Conservation (phyloP, 2,329 filamentous ascomycete species). For the Aschersonia sp. region DNA sequence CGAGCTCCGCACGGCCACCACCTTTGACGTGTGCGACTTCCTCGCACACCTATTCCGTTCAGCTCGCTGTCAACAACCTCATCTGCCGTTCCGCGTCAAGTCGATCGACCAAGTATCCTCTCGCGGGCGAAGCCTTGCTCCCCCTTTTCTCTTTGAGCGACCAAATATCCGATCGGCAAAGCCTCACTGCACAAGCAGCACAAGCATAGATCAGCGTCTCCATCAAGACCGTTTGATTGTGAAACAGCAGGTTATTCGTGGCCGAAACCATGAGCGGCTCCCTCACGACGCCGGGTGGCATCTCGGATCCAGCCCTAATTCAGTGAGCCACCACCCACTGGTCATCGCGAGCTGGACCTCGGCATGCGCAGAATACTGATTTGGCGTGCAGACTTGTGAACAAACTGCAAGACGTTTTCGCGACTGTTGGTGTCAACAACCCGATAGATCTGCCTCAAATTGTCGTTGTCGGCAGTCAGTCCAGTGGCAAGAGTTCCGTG, state of each 20-base stretch:
- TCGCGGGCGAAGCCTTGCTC: not conserved
- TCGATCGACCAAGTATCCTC: not conserved
- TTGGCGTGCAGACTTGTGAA: conserved; percentile 59
- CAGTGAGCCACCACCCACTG: conserved; percentile 27
- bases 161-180: not conserved
- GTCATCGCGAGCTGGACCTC: not conserved
- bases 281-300: conserved; percentile 37
- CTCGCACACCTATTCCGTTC: too few relatives aligned
- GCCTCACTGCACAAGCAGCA: not conserved
- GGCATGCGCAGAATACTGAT: not conserved
- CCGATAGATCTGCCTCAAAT: conserved; percentile 98
- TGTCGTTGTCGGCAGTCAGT: conserved; percentile 94
- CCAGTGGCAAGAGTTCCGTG: conserved; percentile 97
- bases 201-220: too few relatives aligned
- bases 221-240: not conserved
- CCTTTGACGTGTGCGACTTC: too few relatives aligned
- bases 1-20: too few relatives aligned
- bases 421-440: conserved; percentile 96
- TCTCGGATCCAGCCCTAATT: conserved; percentile 53
- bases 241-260: conserved; percentile 1
- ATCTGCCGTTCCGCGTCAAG: not conserved
- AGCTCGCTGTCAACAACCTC: too few relatives aligned
- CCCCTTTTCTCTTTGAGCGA: not conserved
- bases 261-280: conserved; percentile 17
- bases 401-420: conserved; percentile 98